Evolutionary conservation across 2,329 filamentous ascomycete genomes (phyloP).

Genomic region (Pseudogymnoascus sp.): DNA sequence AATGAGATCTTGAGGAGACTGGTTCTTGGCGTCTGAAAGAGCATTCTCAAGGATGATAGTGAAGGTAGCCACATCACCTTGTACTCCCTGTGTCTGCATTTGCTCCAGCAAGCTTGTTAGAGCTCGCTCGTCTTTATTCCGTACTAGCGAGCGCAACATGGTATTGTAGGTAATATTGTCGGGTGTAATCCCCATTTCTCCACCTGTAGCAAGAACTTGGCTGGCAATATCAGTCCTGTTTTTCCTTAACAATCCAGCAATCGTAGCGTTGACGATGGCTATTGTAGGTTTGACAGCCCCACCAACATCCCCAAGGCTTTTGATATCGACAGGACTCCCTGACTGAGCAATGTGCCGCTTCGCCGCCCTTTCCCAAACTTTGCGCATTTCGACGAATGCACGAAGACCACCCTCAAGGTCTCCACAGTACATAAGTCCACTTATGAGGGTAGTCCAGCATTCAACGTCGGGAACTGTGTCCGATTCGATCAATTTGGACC

Average conservation of each 20-base stretch:
- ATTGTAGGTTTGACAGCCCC: conserved; percentile 50
- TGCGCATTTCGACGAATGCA: conserved; percentile 58
- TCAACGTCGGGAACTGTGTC: conserved; percentile 51
- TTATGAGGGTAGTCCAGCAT: conserved; percentile 64
- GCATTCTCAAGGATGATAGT: conserved; percentile 60
- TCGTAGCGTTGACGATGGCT: conserved; percentile 59
- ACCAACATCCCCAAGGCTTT: conserved; percentile 23
- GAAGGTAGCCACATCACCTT: conserved; percentile 61
- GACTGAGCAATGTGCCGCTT: conserved; percentile 17
- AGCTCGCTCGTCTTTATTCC: conserved; percentile 37
- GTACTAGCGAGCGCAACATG: conserved; percentile 53
- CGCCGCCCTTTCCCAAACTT: conserved; percentile 39
- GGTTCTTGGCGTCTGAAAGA: conserved; percentile 33
- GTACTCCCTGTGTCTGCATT: conserved; percentile 49
- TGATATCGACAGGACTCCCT: conserved; percentile 15
- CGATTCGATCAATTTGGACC: conserved; percentile 51
- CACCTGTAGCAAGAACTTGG: conserved; percentile 42
- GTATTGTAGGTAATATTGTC: conserved; percentile 53
- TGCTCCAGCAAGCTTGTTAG: conserved; percentile 44
- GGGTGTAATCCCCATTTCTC: conserved; percentile 35
- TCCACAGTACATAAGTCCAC: conserved; percentile 51
- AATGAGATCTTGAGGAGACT: conserved; percentile 40
- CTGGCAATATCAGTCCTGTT: conserved; percentile 40
- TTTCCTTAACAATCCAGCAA: conserved; percentile 52
- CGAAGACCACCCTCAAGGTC: conserved; percentile 47